A percentile compares a stretch with the other conserved stretches of the same genome.
These are phyloP conservation scores for Cladosporium sp. DNA, from an alignment of 2,329 filamentous ascomycete species.

Conservation along the genomic window DNA sequence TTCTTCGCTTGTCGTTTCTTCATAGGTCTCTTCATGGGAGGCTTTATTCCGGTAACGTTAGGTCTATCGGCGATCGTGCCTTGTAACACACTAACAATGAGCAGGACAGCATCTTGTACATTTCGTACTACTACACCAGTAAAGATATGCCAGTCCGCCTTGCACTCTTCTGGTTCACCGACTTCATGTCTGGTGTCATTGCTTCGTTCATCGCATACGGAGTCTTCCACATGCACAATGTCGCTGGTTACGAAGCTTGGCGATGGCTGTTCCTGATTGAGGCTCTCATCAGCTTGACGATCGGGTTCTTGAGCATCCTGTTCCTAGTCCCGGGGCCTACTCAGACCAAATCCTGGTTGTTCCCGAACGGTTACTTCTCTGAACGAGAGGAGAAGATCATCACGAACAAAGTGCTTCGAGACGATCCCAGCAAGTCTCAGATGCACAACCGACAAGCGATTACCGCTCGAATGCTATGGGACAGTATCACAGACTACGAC, in stretches of 20 bases:
- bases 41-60: slow-evolving; percentile 50
- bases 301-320: slow-evolving; percentile 56
- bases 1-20: slow-evolving; percentile 43
- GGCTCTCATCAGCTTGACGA: slow-evolving; percentile 53
- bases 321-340: slow-evolving; percentile 60
- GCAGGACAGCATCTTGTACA: slow-evolving; percentile 61
- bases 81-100: not conserved
- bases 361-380: slow-evolving; percentile 66
- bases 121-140: slow-evolving; percentile 75
- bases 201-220: slow-evolving; percentile 33
- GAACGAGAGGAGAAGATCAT: slow-evolving; percentile 67
- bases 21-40: slow-evolving; percentile 44
- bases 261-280: slow-evolving; percentile 41
- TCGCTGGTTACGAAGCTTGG: slow-evolving; percentile 51
- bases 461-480: slow-evolving; percentile 49
- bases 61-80: not conserved
- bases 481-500: slow-evolving; percentile 40
- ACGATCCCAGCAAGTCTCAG: slow-evolving; percentile 56
- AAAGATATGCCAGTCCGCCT: slow-evolving; percentile 68
- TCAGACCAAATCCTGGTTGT: slow-evolving; percentile 61
- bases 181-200: slow-evolving; percentile 29
- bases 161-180: slow-evolving; percentile 63
- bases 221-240: slow-evolving; percentile 44
- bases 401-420: slow-evolving; percentile 61
- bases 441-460: slow-evolving; percentile 63